Evolutionary conservation across 129 eudicot genomes (phyloP), one percentile per base, ranked within the genome.

Genomic region (Heracleum sosnowskyi): DNA sequence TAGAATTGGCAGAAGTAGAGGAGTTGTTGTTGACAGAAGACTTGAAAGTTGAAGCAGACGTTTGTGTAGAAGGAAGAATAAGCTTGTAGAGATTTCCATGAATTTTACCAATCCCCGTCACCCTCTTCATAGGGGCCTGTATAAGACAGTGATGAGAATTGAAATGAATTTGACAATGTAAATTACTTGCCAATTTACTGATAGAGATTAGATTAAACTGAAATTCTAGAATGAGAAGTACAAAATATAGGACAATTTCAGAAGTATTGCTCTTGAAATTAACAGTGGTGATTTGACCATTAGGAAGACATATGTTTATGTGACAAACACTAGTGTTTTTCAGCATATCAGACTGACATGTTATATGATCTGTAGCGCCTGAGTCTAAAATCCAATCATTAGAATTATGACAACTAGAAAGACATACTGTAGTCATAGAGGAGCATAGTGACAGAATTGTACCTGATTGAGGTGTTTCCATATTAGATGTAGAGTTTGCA

Each of bases 401-500:
- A 4, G 62, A 16, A 1, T 15, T 53, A 22, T 53, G 62, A 53
- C 26, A 17, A 53, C 16, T 53, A 15, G 16, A 7, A 2, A 53
- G 17, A 7, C 62, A 53, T 1, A 53, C 24, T 2, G 62, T 15
- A 3, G 62, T 16, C 62, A 53, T 53, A 2, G 6, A 53, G 0
- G 62, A 44, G 17, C 49, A 44, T 0, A 10, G 0, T 0, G 11
- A 12, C 1, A 0, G 1, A 0, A 2, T 3, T 3, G 26, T 20
- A 53, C 49, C 49, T 44, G 49, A 10, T 3, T 44, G 49, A 36
- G 39, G 39, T 2, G 3, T 5, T 5, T 36, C 39, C 39, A 36
- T 36, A 36, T 0, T 2, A 36, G 39, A 36, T 44, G 49, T 42
- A 42, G 46, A n/a, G n/a, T n/a, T n/a, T n/a, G n/a, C 0, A 3